Percentiles rank a stretch among this genome's conserved stretches.
These are phyloP conservation scores for Nothomitra cinnamomea DNA, from an alignment of 2,329 filamentous ascomycete genomes.

Conservation along the genomic window DNA sequence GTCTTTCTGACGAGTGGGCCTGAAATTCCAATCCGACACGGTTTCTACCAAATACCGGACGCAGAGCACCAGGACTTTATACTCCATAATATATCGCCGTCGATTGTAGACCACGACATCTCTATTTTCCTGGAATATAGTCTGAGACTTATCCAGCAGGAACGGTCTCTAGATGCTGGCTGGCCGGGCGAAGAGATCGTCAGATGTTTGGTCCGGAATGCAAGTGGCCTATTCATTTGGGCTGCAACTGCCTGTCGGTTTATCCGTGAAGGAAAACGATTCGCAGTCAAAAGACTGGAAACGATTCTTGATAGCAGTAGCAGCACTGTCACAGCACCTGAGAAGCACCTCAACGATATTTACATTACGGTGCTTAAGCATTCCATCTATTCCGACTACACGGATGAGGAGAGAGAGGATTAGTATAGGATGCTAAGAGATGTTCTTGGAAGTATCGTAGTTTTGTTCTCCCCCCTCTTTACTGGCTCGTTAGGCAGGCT, in stretches of 20 bases:
- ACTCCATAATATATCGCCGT: conserved; percentile 21
- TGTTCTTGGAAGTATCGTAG: conserved; percentile 15
- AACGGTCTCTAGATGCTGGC: conserved; percentile 8
- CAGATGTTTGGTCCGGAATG: conserved; percentile 15
- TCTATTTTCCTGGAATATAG: too few species aligned
- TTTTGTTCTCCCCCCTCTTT: conserved; percentile 18
- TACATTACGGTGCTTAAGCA: conserved; percentile 15
- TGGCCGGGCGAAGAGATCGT: conserved; percentile 19
- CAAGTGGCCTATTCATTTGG: conserved; percentile 22
- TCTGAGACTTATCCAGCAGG: conserved; percentile 16
- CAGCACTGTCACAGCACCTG: background rate
- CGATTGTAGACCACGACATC: conserved; percentile 23
- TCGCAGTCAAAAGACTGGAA: conserved; percentile 13
- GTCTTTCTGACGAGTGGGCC: conserved; percentile 18
- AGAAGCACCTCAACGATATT: conserved; percentile 13
- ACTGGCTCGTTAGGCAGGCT: conserved; percentile 13
- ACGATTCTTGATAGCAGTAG: conserved; percentile 13
- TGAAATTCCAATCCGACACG: conserved; percentile 13
- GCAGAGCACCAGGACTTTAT: conserved; percentile 17
- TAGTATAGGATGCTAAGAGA: conserved; percentile 9
- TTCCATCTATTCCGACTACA: conserved; percentile 10
- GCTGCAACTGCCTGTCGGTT: conserved; percentile 10
- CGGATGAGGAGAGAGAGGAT: conserved; percentile 5
- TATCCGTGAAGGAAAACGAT: conserved; percentile 5
- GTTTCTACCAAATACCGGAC: conserved; percentile 14